A percentile compares a stretch with the other conserved stretches of the same genome.
phyloP scores from a whole-genome alignment of 169 alveolate species.

The Fabrea salina region DNA sequence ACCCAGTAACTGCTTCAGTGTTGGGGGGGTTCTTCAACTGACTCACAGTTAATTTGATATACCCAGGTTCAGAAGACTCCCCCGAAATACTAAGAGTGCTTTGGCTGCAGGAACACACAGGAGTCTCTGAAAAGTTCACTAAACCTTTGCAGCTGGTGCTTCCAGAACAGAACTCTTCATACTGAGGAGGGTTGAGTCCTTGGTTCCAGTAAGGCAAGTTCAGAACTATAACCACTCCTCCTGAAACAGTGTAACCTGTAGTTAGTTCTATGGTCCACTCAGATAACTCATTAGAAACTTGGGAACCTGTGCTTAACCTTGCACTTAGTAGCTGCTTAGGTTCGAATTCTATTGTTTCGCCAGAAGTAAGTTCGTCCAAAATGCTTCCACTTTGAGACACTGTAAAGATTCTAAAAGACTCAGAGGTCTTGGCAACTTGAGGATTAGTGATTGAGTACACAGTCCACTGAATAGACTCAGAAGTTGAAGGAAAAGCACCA shows the following conservation, averaged over 20 bases:
- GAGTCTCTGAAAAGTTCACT: neutral
- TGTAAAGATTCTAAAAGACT: neutral
- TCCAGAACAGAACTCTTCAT: neutral
- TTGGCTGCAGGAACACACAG: neutral
- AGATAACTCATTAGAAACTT: neutral
- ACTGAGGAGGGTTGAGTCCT: neutral
- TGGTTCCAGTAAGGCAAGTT: constrained; percentile 4
- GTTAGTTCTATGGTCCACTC: neutral
- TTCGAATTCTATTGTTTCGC: neutral
- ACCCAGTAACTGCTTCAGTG: neutral
- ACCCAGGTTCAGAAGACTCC: neutral
- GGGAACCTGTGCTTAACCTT: neutral
- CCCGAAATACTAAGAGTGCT: neutral
- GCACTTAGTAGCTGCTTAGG: neutral
- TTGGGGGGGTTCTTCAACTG: neutral
- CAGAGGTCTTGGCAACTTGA: neutral
- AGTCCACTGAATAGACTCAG: neutral
- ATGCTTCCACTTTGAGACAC: neutral
- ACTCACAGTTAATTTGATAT: neutral
- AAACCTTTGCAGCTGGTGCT: neutral
- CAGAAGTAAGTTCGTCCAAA: neutral
- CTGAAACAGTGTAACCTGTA: neutral
- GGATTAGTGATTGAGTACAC: constrained; percentile 23
- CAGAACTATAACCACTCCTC: neutral
- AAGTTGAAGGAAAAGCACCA: neutral